These are phyloP conservation scores for Exophiala aquamarina DNA, from an alignment of 2,329 filamentous ascomycete genomes.

Conservation along the genomic window DNA sequence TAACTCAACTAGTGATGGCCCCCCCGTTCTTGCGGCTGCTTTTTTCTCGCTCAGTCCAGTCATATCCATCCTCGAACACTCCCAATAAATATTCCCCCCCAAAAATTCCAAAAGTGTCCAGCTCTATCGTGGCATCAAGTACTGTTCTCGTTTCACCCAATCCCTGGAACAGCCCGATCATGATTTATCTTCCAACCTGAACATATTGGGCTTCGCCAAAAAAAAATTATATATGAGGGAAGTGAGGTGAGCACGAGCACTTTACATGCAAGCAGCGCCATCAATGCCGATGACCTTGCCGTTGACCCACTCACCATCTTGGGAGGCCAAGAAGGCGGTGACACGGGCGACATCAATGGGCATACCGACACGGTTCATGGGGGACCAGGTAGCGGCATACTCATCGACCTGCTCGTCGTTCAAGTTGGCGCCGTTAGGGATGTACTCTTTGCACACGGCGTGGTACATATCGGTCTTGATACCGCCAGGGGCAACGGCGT, in stretches of 20 bases:
- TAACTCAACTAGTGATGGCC: no score
- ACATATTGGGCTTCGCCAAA: no score
- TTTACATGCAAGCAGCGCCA: slow-evolving; percentile 33
- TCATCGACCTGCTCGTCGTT: slow-evolving; percentile 27
- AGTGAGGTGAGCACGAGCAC: no score
- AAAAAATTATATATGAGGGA: no score
- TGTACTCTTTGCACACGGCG: slow-evolving; percentile 39
- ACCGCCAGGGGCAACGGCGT: slow-evolving; percentile 65
- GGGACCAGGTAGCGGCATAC: slow-evolving; percentile 42
- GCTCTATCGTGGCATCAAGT: background rate
- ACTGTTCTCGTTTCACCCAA: no score
- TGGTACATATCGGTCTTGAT: slow-evolving; percentile 71
- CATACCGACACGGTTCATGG: slow-evolving; percentile 58
- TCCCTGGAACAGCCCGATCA: no score
- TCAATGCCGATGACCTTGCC: slow-evolving; percentile 40
- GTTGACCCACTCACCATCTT: slow-evolving; percentile 60
- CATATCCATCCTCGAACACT: no score
- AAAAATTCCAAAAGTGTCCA: no score
- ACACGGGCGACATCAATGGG: slow-evolving; percentile 61
- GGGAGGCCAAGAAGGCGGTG: slow-evolving; percentile 55
- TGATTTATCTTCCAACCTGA: background rate
- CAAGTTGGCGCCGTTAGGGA: slow-evolving; percentile 38
- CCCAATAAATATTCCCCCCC: no score
- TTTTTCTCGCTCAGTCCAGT: no score
- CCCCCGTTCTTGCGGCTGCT: no score